Conservation (phyloP, 371 early-diverging fungal genomes). For the Synchytrium microbalum region DNA sequence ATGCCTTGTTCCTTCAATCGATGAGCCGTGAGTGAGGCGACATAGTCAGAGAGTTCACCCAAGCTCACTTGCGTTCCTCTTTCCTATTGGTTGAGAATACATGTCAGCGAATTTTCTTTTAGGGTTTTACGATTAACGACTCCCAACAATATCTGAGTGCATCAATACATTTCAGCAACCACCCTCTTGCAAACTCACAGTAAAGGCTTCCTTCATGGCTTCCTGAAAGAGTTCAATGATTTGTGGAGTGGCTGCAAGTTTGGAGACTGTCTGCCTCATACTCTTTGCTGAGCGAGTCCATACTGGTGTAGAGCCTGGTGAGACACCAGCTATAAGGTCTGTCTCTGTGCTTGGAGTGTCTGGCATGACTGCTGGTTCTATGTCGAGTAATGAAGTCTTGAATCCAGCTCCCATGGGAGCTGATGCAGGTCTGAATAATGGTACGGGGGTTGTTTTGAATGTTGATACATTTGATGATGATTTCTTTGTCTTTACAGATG, state of each 20-base stretch:
- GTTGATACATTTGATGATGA: not conserved
- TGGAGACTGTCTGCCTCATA: not conserved
- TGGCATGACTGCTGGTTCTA: too few species aligned
- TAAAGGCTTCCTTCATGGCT: not conserved
- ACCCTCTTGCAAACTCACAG: slow-evolving; percentile 1
- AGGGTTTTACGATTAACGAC: too few species aligned
- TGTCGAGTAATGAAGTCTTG: too few species aligned
- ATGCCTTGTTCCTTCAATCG: not conserved
- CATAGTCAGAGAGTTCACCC: not conserved
- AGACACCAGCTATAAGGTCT: too few species aligned
- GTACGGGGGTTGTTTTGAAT: too few species aligned
- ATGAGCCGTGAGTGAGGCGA: not conserved
- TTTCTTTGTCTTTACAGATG: not conserved
- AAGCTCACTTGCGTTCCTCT: not conserved
- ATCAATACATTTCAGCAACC: not conserved
- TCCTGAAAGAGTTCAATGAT: not conserved
- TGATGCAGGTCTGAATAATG: too few species aligned
- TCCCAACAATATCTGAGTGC: not conserved
- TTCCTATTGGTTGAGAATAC: too few species aligned
- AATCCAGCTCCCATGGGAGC: too few species aligned
- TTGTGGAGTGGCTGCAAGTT: not conserved
- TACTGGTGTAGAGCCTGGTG: not conserved
- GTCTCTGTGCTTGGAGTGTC: too few species aligned
- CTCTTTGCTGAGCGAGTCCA: not conserved
- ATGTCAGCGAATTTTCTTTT: too few species aligned